These are phyloP conservation scores for Westerdykella sp. DNA, from an alignment of 2,329 filamentous ascomycete genomes.

Conservation along the genomic window DNA sequence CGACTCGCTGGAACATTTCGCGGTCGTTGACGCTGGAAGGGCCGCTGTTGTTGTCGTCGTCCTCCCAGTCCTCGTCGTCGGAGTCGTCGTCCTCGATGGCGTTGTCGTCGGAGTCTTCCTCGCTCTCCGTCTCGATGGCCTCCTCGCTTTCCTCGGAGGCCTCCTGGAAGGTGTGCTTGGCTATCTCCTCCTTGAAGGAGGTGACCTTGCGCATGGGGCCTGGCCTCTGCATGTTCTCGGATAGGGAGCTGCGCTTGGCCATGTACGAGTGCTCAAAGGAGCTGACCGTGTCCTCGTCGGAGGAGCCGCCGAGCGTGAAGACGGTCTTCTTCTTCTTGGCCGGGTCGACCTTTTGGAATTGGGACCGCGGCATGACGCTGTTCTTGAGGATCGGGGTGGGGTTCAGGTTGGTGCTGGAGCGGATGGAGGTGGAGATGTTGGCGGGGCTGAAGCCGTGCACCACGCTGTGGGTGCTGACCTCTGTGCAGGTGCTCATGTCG, in stretches of 20 bases:
- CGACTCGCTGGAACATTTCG: conserved; percentile 80
- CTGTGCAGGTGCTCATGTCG: conserved; percentile 58
- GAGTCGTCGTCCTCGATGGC: conserved; percentile 49
- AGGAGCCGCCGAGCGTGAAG: conserved; percentile 73
- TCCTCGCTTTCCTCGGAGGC: conserved; percentile 50
- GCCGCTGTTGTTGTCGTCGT: conserved; percentile 73
- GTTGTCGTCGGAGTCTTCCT: conserved; percentile 54
- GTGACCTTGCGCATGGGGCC: conserved; percentile 63
- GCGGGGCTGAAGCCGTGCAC: conserved; percentile 82
- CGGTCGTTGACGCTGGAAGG: conserved; percentile 77
- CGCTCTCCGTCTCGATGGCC: conserved; percentile 54
- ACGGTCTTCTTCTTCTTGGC: conserved; percentile 62
- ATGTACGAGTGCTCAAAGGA: conserved; percentile 57
- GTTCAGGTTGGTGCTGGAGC: conserved; percentile 54
- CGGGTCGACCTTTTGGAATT: conserved; percentile 30
- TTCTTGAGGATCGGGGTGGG: conserved; percentile 57
- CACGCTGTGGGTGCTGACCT: conserved; percentile 60
- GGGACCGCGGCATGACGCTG: conserved; percentile 27
- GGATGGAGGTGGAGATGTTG: conserved; percentile 62
- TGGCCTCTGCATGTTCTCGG: conserved; percentile 48
- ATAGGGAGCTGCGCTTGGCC: conserved; percentile 49
- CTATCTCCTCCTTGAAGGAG: conserved; percentile 73
- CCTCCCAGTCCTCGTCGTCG: conserved; percentile 52
- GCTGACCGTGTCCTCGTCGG: conserved; percentile 76
- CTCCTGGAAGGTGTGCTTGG: conserved; percentile 59